A percentile compares a stretch with the other conserved stretches of the same genome.
These are phyloP conservation scores for Monilinia polystroma DNA, from an alignment of 2,329 filamentous ascomycete genomes.

Conservation along the genomic window DNA sequence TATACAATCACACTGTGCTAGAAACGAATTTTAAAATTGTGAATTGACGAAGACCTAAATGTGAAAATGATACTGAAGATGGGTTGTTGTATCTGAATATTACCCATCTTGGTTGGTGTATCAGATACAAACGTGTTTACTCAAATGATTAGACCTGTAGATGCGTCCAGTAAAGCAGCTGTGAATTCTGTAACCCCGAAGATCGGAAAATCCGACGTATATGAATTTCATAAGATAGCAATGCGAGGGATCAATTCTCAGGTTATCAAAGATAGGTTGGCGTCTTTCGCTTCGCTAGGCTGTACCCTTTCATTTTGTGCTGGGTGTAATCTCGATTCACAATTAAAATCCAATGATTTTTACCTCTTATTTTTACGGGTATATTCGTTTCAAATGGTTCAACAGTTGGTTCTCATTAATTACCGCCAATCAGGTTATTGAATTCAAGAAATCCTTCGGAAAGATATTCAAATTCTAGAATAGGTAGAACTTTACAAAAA, in stretches of 20 bases:
- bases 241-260: too few relatives aligned
- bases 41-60: background rate
- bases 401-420: too few relatives aligned
- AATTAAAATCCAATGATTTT: too few relatives aligned
- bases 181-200: too few relatives aligned
- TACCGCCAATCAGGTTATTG: too few relatives aligned
- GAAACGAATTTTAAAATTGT: background rate
- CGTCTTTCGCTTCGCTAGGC: background rate
- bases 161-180: too few relatives aligned
- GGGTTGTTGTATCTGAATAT: background rate
- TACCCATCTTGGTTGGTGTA: background rate
- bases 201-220: too few relatives aligned
- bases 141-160: too few relatives aligned
- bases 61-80: background rate
- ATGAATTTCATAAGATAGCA: too few relatives aligned
- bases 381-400: too few relatives aligned
- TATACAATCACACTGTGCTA: background rate
- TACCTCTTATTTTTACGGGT: too few relatives aligned
- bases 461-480: background rate
- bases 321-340: background rate
- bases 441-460: background rate
- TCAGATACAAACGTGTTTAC: too few relatives aligned
- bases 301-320: constrained; percentile 12
- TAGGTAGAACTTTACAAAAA: background rate
- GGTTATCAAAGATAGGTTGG: background rate